Evolutionary conservation across 73 alveolate genomes (phyloP), one percentile per base, ranked within the genome.

Genomic region (Symbiodinium natans): DNA sequence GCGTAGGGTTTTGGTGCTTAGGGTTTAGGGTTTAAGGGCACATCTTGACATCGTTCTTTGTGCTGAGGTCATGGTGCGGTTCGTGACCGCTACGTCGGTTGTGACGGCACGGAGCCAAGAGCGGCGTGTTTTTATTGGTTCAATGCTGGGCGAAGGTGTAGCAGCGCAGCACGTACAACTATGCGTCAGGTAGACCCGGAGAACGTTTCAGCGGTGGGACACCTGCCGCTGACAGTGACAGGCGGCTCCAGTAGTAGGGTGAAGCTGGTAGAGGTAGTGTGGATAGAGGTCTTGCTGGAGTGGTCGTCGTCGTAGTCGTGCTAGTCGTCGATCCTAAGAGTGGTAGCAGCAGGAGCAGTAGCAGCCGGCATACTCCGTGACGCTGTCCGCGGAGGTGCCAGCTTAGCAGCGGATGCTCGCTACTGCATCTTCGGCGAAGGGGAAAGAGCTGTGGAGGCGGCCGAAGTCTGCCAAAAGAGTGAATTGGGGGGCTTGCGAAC

Each of bases 361-460:
- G n/a, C 11, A 23, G 38, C 31, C 15, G 17, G 39, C 0, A 25
- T 71, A n/a, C 38, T 15, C 38, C 38, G 40, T 8, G n/a, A 4
- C 25, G 52, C 46, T 27, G 63, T 39, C 33, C 17, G 3, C 25
- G 25, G 46, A 83, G 97, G 97, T 15, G 77, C 97, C 11, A 82
- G 88, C 27, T 27, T 90, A 82, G 83, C 87, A 6, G 97, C 97
- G 11, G 97, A 90, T 31, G 88, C 80, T 25, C 97, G 97, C 97
- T 90, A 71, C 56, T 90, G 97, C 89, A 90, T 90, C 88, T 90
- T 90, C 46, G 97, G 97, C 2, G 97, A 73, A 36, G 97, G 80
- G 43, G 97, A 90, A 41, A 88, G 97, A 4, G 97, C 97, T 27
- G 39, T 90, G 10, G 97, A 90, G 97, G 97, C 41, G 83, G 59